These are phyloP conservation scores for Paxillus involutus DNA, from an alignment of 768 basidiomycete genomes.

Conservation along the genomic window DNA sequence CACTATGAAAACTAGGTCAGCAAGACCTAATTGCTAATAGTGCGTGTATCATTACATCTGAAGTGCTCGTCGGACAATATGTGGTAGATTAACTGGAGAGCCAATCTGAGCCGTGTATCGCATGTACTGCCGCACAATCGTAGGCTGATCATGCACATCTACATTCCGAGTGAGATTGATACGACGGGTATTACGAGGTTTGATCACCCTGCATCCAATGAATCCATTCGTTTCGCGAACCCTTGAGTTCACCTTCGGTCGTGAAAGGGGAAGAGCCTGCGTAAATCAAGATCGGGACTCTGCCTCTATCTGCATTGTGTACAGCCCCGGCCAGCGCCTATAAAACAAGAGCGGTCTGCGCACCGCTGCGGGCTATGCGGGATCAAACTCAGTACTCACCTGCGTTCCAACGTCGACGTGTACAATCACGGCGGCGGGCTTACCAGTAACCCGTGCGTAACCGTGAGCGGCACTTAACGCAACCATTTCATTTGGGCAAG, in stretches of 20 bases:
- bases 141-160: constrained; percentile 72
- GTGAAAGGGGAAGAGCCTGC: constrained; percentile 69
- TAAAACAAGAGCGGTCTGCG: background rate
- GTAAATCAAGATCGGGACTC: constrained; percentile 67
- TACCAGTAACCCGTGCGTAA: constrained; percentile 63
- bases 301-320: constrained; percentile 66
- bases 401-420: constrained; percentile 75
- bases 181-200: background rate
- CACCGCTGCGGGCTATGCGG: background rate
- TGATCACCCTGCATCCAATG: constrained; percentile 66
- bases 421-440: constrained; percentile 69
- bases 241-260: constrained; percentile 53
- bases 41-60: constrained; percentile 50
- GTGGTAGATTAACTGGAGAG: constrained; percentile 50
- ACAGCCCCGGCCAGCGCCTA: constrained; percentile 70
- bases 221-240: constrained; percentile 71
- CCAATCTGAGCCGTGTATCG: constrained; percentile 59
- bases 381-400: constrained; percentile 33
- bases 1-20: constrained; percentile 36
- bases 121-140: constrained; percentile 78
- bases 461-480: constrained; percentile 72
- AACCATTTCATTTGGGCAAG: constrained; percentile 77
- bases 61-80: constrained; percentile 54
- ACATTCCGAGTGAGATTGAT: background rate
- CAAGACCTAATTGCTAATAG: background rate